These are phyloP conservation scores for Chaetomiaceae sp. DNA, from an alignment of 2,329 filamentous ascomycete genomes.

Conservation along the genomic window DNA sequence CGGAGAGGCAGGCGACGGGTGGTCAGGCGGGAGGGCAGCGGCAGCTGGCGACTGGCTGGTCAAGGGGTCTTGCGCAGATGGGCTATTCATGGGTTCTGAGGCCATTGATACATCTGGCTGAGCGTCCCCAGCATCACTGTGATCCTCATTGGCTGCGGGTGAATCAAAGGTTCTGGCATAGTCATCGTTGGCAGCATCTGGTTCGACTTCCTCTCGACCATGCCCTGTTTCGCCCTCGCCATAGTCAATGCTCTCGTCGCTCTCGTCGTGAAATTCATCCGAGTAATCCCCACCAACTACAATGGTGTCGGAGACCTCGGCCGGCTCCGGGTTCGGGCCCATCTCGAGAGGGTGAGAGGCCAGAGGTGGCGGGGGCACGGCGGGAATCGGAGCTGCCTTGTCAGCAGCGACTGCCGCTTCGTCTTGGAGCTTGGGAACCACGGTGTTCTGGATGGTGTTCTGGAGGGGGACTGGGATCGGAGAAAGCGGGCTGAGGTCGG, in stretches of 20 bases:
- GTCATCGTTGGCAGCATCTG: slow-evolving; percentile 38
- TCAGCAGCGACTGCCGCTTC: slow-evolving; percentile 46
- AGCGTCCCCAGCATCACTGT: slow-evolving; percentile 26
- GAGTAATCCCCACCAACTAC: slow-evolving; percentile 29
- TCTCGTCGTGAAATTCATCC: slow-evolving; percentile 32
- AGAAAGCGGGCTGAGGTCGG: slow-evolving; percentile 47
- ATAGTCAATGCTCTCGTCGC: slow-evolving; percentile 44
- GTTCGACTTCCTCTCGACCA: slow-evolving; percentile 24
- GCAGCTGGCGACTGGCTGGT: slow-evolving; percentile 21
- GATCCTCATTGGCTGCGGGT: slow-evolving; percentile 32
- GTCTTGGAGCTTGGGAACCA: slow-evolving; percentile 46
- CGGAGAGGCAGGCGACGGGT: slow-evolving; percentile 15
- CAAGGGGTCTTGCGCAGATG: slow-evolving; percentile 34
- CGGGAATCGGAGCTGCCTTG: slow-evolving; percentile 24
- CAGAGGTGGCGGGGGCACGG: slow-evolving; percentile 30
- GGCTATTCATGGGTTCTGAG: slow-evolving; percentile 38
- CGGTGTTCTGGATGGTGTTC: slow-evolving; percentile 36
- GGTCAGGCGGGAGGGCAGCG: slow-evolving; percentile 25
- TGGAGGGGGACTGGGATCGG: slow-evolving; percentile 39
- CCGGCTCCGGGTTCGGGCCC: slow-evolving; percentile 22
- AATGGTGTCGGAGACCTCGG: slow-evolving; percentile 27
- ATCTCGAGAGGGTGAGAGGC: slow-evolving; percentile 16
- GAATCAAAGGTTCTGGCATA: slow-evolving; percentile 49
- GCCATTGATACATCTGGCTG: slow-evolving; percentile 41
- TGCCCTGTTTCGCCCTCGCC: slow-evolving; percentile 33